Percentiles rank a stretch among this genome's conserved stretches.
Conservation (phyloP, 805 yeast species). For the Cyberlindnera veronae region DNA sequence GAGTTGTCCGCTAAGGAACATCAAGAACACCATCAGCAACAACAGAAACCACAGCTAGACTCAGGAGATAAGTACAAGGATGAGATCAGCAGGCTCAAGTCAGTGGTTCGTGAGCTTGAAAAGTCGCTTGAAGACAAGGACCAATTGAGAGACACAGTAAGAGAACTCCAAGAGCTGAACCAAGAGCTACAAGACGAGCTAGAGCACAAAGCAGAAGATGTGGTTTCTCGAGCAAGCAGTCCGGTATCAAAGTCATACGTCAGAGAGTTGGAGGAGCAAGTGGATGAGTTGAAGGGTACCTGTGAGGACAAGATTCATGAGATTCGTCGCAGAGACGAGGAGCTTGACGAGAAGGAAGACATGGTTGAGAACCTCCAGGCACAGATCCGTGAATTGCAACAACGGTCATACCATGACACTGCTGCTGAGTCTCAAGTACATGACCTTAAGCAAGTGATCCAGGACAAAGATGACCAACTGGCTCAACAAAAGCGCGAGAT, state of each 20-base stretch:
- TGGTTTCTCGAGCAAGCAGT: constrained; percentile 8
- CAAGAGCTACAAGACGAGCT: constrained; percentile 14
- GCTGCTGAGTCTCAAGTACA: constrained; percentile 14
- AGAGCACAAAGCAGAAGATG: constrained; percentile 4
- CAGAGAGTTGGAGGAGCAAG: constrained; percentile 19
- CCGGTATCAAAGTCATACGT: constrained; percentile 14
- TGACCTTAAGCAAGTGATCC: constrained; percentile 14
- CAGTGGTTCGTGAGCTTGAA: constrained; percentile 4
- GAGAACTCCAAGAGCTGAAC: constrained; percentile 9
- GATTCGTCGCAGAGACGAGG: constrained; percentile 20
- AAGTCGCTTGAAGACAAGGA: constrained; percentile 7
- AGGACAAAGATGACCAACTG: constrained; percentile 15
- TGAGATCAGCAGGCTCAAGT: constrained; percentile 6
- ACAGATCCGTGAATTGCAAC: constrained; percentile 15
- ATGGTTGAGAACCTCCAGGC: constrained; percentile 18
- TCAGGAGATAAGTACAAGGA: constrained; percentile 6
- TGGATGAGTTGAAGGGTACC: constrained; percentile 14
- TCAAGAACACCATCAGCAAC: neutral
- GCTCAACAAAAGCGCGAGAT: constrained; percentile 14
- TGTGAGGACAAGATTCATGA: constrained; percentile 19
- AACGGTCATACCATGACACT: constrained; percentile 12
- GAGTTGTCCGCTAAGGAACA: constrained; percentile 11
- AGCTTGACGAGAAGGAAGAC: constrained; percentile 21
- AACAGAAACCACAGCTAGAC: neutral
- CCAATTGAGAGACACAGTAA: constrained; percentile 9